Evolutionary conservation across 2,329 filamentous ascomycete genomes (phyloP).

Genomic region (Cercospora citrullina): DNA sequence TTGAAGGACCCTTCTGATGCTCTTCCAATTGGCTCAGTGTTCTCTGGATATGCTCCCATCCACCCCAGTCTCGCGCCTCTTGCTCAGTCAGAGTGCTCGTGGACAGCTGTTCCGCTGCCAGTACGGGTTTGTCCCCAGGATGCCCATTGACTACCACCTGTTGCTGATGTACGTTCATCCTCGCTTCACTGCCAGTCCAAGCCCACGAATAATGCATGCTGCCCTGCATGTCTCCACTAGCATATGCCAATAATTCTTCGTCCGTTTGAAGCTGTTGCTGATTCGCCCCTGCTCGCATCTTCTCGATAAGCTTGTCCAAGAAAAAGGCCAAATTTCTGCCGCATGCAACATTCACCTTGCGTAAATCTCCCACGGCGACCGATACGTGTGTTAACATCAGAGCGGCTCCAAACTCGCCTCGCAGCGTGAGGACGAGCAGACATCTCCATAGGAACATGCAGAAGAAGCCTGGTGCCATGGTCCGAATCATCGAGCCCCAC

Average conservation of each 20-base stretch:
- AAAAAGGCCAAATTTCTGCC: slow-evolving; percentile 84
- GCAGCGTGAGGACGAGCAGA: slow-evolving; percentile 74
- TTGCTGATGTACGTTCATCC: slow-evolving; percentile 25
- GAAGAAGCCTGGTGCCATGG: slow-evolving; percentile 71
- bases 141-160: slow-evolving; percentile 24
- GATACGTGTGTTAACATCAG: slow-evolving; percentile 71
- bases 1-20: slow-evolving; percentile 41
- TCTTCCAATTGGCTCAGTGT: slow-evolving; percentile 58
- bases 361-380: slow-evolving; percentile 67
- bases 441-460: slow-evolving; percentile 87
- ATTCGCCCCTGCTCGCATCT: slow-evolving; percentile 47
- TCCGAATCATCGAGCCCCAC: slow-evolving; percentile 61
- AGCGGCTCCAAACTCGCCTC: slow-evolving; percentile 71
- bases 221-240: slow-evolving; percentile 82
- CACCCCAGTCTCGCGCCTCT: slow-evolving; percentile 66
- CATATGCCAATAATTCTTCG: slow-evolving; percentile 85
- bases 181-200: slow-evolving; percentile 61
- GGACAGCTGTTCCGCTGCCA: slow-evolving; percentile 28
- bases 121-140: slow-evolving; percentile 19
- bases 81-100: slow-evolving; percentile 30
- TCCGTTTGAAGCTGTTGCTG: slow-evolving; percentile 59
- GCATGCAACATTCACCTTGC: slow-evolving; percentile 73
- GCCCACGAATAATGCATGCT: slow-evolving; percentile 78
- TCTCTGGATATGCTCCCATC: slow-evolving; percentile 74
- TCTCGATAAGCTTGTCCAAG: slow-evolving; percentile 63